Percentiles rank a stretch among this genome's conserved stretches.
Conservation (phyloP, 148 eudicot genomes). For the Diospyros lotus region DNA sequence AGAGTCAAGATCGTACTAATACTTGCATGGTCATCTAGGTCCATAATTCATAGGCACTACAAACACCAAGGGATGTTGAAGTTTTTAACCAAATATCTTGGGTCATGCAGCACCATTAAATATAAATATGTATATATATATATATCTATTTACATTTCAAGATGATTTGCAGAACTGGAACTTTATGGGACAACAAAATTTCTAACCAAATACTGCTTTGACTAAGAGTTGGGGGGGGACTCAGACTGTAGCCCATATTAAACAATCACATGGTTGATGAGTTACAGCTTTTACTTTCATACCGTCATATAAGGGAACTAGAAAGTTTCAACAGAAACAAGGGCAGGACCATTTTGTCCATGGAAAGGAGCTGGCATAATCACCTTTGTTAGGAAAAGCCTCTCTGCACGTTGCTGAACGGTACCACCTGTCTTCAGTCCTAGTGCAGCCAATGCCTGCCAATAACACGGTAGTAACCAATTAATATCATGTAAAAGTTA, state of each 20-base stretch:
- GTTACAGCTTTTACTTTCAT: not conserved
- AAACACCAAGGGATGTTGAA: too few relatives aligned
- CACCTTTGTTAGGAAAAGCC: slow-evolving; percentile 96
- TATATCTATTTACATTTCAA: too few relatives aligned
- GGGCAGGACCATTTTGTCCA: not conserved
- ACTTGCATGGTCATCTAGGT: not conserved
- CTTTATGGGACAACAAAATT: too few relatives aligned
- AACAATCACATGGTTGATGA: not conserved
- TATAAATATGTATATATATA: too few relatives aligned
- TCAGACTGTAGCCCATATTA: too few relatives aligned
- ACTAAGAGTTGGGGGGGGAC: too few relatives aligned
- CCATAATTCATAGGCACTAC: not conserved
- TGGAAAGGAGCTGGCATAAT: not conserved
- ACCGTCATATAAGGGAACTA: not conserved
- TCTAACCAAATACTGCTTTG: too few relatives aligned
- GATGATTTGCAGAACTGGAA: too few relatives aligned
- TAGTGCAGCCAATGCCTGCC: slow-evolving; percentile 80
- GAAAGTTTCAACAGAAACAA: not conserved
- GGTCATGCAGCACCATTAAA: too few relatives aligned
- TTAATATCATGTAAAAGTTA: not conserved
- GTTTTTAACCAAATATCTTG: too few relatives aligned
- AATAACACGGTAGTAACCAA: slow-evolving; percentile 7
- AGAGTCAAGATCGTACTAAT: not conserved
- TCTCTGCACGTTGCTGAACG: slow-evolving; percentile 89
- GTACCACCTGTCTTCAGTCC: slow-evolving; percentile 96